These are phyloP conservation scores for Cystoisospora suis DNA, from an alignment of 169 alveolate genomes.

Conservation along the genomic window DNA sequence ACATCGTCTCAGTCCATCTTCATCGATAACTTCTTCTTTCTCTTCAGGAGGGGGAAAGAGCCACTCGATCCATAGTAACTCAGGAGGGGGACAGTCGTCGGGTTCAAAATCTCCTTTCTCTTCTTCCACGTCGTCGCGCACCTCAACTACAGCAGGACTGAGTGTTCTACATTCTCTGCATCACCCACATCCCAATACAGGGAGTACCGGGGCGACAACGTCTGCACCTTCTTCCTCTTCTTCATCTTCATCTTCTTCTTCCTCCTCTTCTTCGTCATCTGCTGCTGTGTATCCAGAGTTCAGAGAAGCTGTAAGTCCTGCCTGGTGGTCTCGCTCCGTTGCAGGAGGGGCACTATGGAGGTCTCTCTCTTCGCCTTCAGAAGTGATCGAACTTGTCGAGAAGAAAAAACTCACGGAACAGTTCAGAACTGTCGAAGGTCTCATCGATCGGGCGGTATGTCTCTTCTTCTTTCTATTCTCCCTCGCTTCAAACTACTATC, in stretches of 20 bases:
- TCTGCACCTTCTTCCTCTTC: neutral
- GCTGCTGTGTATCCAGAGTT: slow-evolving; percentile 7
- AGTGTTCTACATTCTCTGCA: too few relatives aligned
- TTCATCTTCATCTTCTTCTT: neutral
- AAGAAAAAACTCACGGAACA: slow-evolving; percentile 63
- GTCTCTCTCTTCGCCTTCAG: slow-evolving; percentile 55
- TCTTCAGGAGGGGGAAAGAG: too few relatives aligned
- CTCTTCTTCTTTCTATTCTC: neutral
- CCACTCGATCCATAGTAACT: too few relatives aligned
- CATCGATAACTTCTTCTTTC: too few relatives aligned
- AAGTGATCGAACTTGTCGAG: slow-evolving; percentile 60
- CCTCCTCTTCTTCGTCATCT: neutral
- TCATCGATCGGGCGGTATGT: slow-evolving; percentile 63
- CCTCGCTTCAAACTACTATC: neutral
- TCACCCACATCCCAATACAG: neutral
- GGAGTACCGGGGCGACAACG: neutral
- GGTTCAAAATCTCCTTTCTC: too few relatives aligned
- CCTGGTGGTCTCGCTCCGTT: slow-evolving; percentile 63
- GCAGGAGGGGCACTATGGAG: slow-evolving; percentile 56
- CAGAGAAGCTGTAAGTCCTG: slow-evolving; percentile 60
- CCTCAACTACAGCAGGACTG: too few relatives aligned
- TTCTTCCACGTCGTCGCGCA: too few relatives aligned
- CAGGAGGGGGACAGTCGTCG: too few relatives aligned
- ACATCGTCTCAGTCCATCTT: neutral
- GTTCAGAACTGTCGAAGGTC: slow-evolving; percentile 61